Base-by-base conservation (phyloP, 305 asterid genomes). In the Fraxinus albicans region DNA sequence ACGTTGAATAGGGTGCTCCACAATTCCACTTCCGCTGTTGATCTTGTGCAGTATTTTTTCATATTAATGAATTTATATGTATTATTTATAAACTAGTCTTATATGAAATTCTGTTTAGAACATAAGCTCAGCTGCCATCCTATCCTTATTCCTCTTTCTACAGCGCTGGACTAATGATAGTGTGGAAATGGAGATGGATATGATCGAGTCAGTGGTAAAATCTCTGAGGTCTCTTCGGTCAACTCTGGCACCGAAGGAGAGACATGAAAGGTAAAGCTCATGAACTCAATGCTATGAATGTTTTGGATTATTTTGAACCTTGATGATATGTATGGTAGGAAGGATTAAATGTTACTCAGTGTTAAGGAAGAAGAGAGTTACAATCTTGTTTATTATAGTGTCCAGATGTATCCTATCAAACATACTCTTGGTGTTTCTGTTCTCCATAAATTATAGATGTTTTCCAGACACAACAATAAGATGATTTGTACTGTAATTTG, bases 111-210 rank as follows among this genome's bases (percentile, higher is more conserved):
- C 12, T 42, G 8, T 73, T 73, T 31, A 27, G n/a, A 58, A 34
- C 29, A 58, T 78, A 4, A 47, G 36, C 9, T 75, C 67, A 63
- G 58, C 29, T 77, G 79, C 76, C 80, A 36, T 77, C 58, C 21
- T 69, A 77, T 82, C 19, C 44, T 8, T 1, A 17, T 8, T 36
- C 79, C 8, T 19, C 58, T 82, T 70, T 85, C 35, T 86, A 81
- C 93, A 96, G 99, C 42, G 81, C 81, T 96, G 98, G 98, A 87
- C 85, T 77, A 91, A 93, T 89, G 95, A 91, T 70, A 88, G 8
- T 3, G 93, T 91, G 77, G 98, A 93, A 89, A 70, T 72, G 79
- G 97, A 92, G 90, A 96, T 96, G 99, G 93, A 87, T 53, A 79
- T 87, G 87, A 84, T 91, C 65, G 97, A 89, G 83, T 88, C 94